A percentile compares a stretch with the other conserved stretches of the same genome.
Evolutionary conservation across 1,284 basidiomycete genomes (phyloP).

Genomic region (Takashimella tepidaria): DNA sequence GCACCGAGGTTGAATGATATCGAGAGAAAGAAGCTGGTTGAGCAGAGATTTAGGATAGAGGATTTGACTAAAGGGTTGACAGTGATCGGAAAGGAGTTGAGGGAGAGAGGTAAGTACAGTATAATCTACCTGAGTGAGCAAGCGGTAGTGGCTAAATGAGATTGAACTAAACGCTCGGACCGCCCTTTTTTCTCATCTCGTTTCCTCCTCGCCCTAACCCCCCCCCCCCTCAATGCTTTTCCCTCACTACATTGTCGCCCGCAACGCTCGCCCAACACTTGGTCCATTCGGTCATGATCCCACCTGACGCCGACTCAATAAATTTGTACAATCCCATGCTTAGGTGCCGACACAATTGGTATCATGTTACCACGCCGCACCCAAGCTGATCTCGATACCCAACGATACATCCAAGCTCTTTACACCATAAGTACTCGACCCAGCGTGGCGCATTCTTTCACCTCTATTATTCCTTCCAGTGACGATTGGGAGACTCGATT

Average conservation of each 20-base stretch:
- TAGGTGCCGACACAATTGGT: slow-evolving; percentile 25
- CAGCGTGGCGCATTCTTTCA: slow-evolving; percentile 19
- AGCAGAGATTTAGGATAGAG: slow-evolving; percentile 18
- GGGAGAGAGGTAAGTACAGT: slow-evolving; percentile 23
- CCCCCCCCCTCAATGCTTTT: no score
- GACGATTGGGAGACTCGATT: slow-evolving; percentile 19
- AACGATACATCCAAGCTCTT: slow-evolving; percentile 26
- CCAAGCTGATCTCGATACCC: slow-evolving; percentile 16
- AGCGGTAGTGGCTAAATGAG: no score
- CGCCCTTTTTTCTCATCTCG: no score
- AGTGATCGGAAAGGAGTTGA: slow-evolving; percentile 30
- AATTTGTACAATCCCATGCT: neutral
- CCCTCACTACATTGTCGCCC: no score
- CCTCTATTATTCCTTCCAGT: slow-evolving; percentile 18
- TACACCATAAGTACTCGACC: slow-evolving; percentile 23
- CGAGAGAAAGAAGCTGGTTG: slow-evolving; percentile 25
- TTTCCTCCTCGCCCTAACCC: no score
- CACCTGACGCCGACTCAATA: no score
- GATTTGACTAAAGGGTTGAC: slow-evolving; percentile 31
- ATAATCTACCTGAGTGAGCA: no score
- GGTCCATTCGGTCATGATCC: no score
- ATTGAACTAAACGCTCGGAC: no score
- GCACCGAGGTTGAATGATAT: slow-evolving; percentile 16
- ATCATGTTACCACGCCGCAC: slow-evolving; percentile 29
- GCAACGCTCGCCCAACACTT: no score